Evolutionary conservation across 2,329 filamentous ascomycete genomes (phyloP).

Genomic region (Fusarium piperis): DNA sequence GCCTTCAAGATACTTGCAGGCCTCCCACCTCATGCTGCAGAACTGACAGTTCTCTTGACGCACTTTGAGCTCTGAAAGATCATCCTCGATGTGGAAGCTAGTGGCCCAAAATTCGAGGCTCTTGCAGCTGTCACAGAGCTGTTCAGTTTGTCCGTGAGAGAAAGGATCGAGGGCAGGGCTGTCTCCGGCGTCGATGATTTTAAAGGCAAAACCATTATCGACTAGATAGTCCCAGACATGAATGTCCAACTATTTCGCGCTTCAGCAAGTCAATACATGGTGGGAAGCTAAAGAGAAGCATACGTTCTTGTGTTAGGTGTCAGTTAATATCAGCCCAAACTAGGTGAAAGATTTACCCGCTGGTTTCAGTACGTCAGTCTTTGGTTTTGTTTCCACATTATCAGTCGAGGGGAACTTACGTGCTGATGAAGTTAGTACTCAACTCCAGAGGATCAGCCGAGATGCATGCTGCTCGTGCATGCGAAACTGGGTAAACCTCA

Average conservation of each 20-base stretch:
- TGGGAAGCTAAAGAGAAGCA: neutral
- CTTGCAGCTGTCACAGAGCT: neutral
- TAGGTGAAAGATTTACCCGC: neutral
- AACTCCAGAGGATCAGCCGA: neutral
- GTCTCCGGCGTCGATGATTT: neutral
- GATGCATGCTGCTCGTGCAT: neutral
- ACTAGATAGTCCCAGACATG: constrained; percentile 1
- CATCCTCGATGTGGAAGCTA: neutral
- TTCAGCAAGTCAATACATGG: neutral
- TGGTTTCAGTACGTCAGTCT: neutral
- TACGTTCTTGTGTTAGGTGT: neutral
- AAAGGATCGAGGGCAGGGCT: neutral
- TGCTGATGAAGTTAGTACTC: neutral
- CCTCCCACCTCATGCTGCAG: constrained; percentile 15
- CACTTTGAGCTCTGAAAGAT: neutral
- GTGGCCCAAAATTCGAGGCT: neutral
- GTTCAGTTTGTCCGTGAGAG: neutral
- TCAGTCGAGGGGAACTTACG: neutral
- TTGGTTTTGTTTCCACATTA: neutral
- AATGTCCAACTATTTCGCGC: neutral
- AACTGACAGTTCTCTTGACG: neutral
- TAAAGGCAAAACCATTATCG: constrained; percentile 5
- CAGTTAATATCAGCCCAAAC: neutral
- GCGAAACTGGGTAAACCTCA: neutral
- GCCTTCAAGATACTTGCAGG: constrained; percentile 3